Percentiles rank a stretch among this genome's conserved stretches.
Evolutionary conservation across 202 grass and related monocot species (phyloP).

Genomic region (Brachypodium distachyon): DNA sequence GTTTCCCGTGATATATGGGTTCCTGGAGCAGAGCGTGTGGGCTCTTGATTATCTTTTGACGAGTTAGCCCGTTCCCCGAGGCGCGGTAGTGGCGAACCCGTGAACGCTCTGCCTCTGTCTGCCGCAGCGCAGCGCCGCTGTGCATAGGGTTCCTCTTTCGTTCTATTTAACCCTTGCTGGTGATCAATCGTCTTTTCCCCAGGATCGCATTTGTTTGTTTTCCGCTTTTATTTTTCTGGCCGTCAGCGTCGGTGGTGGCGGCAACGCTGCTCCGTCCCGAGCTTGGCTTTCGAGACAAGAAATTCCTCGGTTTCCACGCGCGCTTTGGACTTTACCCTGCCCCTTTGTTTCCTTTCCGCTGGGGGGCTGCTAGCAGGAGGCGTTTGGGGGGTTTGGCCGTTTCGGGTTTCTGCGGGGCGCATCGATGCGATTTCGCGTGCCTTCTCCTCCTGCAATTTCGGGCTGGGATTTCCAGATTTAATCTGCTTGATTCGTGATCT

Average conservation of each 20-base stretch:
- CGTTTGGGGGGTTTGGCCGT: neutral
- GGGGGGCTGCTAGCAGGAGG: neutral
- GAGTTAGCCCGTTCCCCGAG: neutral
- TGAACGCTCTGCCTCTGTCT: neutral
- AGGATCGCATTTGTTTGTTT: slow-evolving; percentile 15
- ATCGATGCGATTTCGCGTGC: neutral
- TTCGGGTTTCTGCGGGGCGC: neutral
- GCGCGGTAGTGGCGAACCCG: slow-evolving; percentile 19
- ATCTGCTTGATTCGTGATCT: neutral
- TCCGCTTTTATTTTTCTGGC: neutral
- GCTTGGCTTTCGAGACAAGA: slow-evolving; percentile 41
- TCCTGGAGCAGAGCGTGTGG: neutral
- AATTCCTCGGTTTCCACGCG: slow-evolving; percentile 43
- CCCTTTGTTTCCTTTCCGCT: slow-evolving; percentile 6
- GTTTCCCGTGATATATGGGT: neutral
- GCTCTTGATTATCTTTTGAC: slow-evolving; percentile 1
- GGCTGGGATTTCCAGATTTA: slow-evolving; percentile 2
- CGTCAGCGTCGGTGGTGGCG: neutral
- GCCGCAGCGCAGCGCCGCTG: neutral
- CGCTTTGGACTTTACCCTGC: slow-evolving; percentile 12
- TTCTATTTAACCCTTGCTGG: neutral
- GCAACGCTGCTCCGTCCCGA: neutral
- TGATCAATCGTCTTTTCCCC: neutral
- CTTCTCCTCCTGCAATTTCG: neutral
- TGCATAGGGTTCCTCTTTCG: neutral